phyloP scores from a whole-genome alignment of 2,329 filamentous ascomycete species.

The Cladophialophora chaetospira region DNA sequence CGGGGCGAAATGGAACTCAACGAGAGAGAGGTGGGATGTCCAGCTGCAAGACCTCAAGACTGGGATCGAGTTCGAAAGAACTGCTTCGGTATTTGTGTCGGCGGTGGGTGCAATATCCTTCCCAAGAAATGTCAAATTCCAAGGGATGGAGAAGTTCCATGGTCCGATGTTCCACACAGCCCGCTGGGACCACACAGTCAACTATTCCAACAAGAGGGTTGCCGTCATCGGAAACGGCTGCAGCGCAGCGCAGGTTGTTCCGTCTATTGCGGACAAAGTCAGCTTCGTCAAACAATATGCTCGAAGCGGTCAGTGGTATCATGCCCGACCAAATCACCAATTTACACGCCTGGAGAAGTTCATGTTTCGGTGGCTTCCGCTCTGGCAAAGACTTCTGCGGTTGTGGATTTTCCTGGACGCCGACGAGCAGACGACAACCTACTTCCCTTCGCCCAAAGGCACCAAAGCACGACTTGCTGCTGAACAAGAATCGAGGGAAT shows the following conservation, averaged over 20 bases:
- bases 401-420: constrained; percentile 25
- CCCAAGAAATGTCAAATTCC: constrained; percentile 40
- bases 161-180: constrained; percentile 61
- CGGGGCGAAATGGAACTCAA: constrained; percentile 33
- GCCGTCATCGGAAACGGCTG: constrained; percentile 61
- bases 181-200: constrained; percentile 51
- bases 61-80: not conserved
- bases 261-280: constrained; percentile 31
- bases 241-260: constrained; percentile 60
- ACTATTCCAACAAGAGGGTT: constrained; percentile 57
- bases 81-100: constrained; percentile 35
- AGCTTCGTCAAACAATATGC: constrained; percentile 1
- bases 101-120: constrained; percentile 38
- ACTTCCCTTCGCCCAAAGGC: constrained; percentile 39
- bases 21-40: constrained; percentile 34
- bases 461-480: not conserved
- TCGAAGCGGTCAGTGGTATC: constrained; percentile 1
- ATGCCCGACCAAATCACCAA: constrained; percentile 37
- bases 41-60: constrained; percentile 31
- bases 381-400: constrained; percentile 10
- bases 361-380: constrained; percentile 42
- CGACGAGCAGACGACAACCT: constrained; percentile 44
- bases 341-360: constrained; percentile 47
- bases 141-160: constrained; percentile 55
- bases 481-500: constrained; percentile 23